Conservation (phyloP, 75 land plant species). For the Selaginella tamariscina region DNA sequence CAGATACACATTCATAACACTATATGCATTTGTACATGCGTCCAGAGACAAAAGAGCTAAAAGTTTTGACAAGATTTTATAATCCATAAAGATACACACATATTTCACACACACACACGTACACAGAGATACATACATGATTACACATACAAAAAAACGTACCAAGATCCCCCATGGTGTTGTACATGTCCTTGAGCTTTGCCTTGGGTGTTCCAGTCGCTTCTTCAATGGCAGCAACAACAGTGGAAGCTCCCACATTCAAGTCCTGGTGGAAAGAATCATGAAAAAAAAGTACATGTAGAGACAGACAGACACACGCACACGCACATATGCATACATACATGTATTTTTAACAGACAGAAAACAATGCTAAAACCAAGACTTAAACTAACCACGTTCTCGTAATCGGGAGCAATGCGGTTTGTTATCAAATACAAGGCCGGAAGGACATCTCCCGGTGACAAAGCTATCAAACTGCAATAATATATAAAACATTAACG, state of each 20-base stretch:
- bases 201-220: conserved; percentile 62
- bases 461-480: conserved; percentile 75
- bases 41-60: no score
- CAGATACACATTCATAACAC: neutral
- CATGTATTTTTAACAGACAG: no score
- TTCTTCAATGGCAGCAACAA: conserved; percentile 70
- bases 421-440: conserved; percentile 83
- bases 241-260: conserved; percentile 69
- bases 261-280: conserved; percentile 47
- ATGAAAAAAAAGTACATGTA: neutral
- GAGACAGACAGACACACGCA: conserved; percentile 6
- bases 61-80: no score
- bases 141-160: conserved; percentile 11
- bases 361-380: neutral
- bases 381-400: conserved; percentile 48
- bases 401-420: conserved; percentile 78
- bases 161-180: conserved; percentile 84
- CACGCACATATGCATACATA: no score
- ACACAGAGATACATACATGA: no score
- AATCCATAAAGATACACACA: no score
- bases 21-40: neutral
- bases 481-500: neutral
- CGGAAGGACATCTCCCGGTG: conserved; percentile 82
- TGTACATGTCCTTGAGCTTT: conserved; percentile 74
- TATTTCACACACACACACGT: no score